Evolutionary conservation across 2,329 filamentous ascomycete species (phyloP).

Genomic region (Sporothrix mexicana): DNA sequence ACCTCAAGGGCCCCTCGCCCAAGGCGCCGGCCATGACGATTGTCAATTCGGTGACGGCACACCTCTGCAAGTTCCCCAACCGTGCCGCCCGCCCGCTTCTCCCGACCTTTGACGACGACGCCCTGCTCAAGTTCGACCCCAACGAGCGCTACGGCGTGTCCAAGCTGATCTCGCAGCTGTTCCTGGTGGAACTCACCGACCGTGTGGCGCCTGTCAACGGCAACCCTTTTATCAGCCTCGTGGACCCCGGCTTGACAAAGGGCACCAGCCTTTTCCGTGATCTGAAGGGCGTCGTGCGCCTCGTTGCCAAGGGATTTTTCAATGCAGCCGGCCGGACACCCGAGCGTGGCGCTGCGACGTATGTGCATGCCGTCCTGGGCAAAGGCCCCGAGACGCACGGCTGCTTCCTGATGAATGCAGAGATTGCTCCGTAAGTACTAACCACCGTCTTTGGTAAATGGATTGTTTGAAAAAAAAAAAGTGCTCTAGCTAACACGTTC

Average conservation of each 20-base stretch:
- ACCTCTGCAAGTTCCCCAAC: constrained; percentile 38
- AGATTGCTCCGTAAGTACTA: constrained; percentile 29
- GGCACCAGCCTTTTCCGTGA: constrained; percentile 31
- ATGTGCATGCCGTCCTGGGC: constrained; percentile 30
- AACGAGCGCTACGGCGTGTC: constrained; percentile 31
- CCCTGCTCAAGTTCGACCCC: not conserved
- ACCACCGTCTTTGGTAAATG: not conserved
- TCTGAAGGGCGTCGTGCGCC: not conserved
- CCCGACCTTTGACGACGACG: constrained; percentile 33
- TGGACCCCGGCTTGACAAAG: constrained; percentile 33
- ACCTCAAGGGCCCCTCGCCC: not conserved
- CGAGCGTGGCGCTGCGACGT: constrained; percentile 28
- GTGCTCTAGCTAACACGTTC: not conserved
- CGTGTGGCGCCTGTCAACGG: not conserved
- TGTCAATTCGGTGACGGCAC: constrained; percentile 39
- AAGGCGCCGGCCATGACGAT: constrained; percentile 36
- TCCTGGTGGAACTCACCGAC: constrained; percentile 30
- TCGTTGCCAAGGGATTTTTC: not conserved
- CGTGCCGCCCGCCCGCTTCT: constrained; percentile 35
- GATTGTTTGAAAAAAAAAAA: not conserved
- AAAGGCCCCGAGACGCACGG: constrained; percentile 29
- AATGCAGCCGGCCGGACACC: constrained; percentile 1
- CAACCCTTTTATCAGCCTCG: constrained; percentile 30
- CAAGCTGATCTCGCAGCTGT: constrained; percentile 46
- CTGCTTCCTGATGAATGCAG: constrained; percentile 30